phyloP scores from a whole-genome alignment of 805 yeast genomes.

The Ogataea salicorniae region DNA sequence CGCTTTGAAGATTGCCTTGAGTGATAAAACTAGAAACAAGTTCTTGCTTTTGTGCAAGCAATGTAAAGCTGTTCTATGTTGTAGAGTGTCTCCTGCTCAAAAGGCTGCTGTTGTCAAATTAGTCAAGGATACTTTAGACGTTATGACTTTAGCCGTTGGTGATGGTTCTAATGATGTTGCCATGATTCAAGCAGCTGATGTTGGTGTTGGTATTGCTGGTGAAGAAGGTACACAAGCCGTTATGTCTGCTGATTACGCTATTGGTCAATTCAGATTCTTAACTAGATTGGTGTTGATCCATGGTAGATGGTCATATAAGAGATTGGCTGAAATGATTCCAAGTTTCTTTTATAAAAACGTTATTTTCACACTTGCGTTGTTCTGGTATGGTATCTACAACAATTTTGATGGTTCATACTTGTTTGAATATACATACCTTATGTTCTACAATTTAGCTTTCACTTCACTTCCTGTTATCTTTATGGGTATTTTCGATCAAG shows the following conservation, averaged over 20 bases:
- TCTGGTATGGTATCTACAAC: constrained; percentile 74
- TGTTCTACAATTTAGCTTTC: constrained; percentile 78
- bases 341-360: constrained; percentile 76
- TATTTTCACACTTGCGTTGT: constrained; percentile 64
- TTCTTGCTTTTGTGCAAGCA: constrained; percentile 71
- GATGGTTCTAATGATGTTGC: constrained; percentile 90
- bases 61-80: constrained; percentile 77
- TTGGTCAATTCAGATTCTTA: constrained; percentile 75
- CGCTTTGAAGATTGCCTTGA: constrained; percentile 54
- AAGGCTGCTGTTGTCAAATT: constrained; percentile 78
- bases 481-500: constrained; percentile 77
- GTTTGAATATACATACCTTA: constrained; percentile 72
- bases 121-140: constrained; percentile 69
- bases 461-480: constrained; percentile 79
- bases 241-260: constrained; percentile 82
- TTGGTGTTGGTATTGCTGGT: constrained; percentile 88
- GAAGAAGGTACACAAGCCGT: constrained; percentile 89
- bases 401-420: constrained; percentile 77
- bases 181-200: constrained; percentile 84
- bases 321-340: constrained; percentile 81
- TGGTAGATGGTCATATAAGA: constrained; percentile 83
- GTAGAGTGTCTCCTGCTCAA: constrained; percentile 86
- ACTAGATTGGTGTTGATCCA: constrained; percentile 65
- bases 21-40: constrained; percentile 39
- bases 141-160: constrained; percentile 84